Evolutionary conservation across 2,329 filamentous ascomycete genomes (phyloP), one percentile per base, ranked within the genome.

Genomic region (Rhinocladiella mackenziei): DNA sequence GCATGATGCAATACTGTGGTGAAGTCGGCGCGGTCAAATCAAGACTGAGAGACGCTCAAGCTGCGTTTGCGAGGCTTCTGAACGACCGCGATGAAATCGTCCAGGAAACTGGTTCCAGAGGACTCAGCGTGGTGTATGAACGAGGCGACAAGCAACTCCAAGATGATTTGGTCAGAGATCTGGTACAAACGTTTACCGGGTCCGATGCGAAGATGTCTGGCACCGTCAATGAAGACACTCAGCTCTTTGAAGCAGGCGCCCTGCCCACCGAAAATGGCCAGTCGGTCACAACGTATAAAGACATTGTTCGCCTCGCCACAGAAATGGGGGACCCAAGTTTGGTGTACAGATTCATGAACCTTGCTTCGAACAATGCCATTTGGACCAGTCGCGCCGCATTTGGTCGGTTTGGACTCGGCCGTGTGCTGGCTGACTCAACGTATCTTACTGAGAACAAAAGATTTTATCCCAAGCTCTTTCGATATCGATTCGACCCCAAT

Each of bases 311-410:
- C 56, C 73, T 98, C 35, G 92, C 92, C n/a, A 87, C 91, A 31
- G 92, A 98, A 67, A 89, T 96, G 23, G 92, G 92, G 8, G 91
- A 98, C 59, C 91, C 92, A 46, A 89, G 86, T 56, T 73, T 98
- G n/a, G 86, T 97, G 1, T 98, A 98, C 70, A 88, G 89, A 50
- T 97, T 98, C 68, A 98, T 98, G 92, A 91, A 89, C 0, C 75
- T 98, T 55, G 92, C 92, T 2, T 88, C 89, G 1, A 95, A 96
- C 59, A 94, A 94, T 35, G 89, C 89, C 1, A 94, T 94, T 11
- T 98, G 92, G 92, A 91, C 89, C 1, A 94, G 89, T n/a, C 80
- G 92, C 38, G 94, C 92, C 1, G 92, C 92, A 0, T 97, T 98
- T 65, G 92, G 92, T 2, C 79, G 89, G 8, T 96, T 97, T 55